These are phyloP conservation scores for Vitis hybrid DNA, from an alignment of 177 flowering plant genomes.

Conservation along the genomic window DNA sequence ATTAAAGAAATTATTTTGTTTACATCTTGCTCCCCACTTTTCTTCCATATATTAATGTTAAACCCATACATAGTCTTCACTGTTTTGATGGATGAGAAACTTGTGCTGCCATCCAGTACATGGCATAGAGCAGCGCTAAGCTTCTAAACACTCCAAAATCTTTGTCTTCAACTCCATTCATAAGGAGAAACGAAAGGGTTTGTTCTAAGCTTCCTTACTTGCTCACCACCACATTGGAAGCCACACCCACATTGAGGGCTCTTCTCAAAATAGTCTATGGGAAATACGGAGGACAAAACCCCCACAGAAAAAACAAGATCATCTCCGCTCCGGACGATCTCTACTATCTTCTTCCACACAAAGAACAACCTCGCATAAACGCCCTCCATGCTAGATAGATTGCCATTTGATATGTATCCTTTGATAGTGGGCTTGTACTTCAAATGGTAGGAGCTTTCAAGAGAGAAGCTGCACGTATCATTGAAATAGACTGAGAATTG, in stretches of 20 bases:
- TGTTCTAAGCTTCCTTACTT: conserved; percentile 9
- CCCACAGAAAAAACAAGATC: conserved; percentile 42
- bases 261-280: conserved; percentile 35
- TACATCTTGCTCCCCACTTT: no score
- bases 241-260: conserved; percentile 52
- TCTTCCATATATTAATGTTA: no score
- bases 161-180: no score
- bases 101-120: no score
- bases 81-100: no score
- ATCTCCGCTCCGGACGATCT: conserved; percentile 30
- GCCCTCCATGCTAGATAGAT: conserved; percentile 29
- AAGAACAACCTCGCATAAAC: conserved; percentile 40
- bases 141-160: no score
- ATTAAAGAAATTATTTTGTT: no score
- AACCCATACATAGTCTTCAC: no score
- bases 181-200: conserved; percentile 19
- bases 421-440: conserved; percentile 33
- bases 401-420: conserved; percentile 27
- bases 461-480: conserved; percentile 34
- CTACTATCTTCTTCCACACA: conserved; percentile 40
- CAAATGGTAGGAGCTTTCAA: conserved; percentile 38
- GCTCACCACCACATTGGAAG: conserved; percentile 22
- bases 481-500: conserved; percentile 30
- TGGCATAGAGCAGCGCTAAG: no score
- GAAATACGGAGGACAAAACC: conserved; percentile 36